Conservation (phyloP, 179 eudicot species). For the Corrigiola litoralis region DNA sequence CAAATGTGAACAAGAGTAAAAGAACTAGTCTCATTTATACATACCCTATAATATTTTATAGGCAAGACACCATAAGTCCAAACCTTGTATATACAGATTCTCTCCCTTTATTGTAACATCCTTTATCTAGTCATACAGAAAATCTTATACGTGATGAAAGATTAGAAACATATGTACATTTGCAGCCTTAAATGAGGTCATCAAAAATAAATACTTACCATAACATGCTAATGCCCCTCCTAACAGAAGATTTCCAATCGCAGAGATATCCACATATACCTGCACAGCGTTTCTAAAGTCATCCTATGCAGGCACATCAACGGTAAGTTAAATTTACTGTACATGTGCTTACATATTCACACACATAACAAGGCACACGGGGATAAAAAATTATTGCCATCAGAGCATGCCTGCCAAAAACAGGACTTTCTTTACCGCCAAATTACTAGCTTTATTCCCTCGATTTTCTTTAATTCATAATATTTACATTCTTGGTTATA, state of each 20-base stretch:
- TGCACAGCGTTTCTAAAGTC: conserved; percentile 35
- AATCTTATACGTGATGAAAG: no score
- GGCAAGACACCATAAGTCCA: no score
- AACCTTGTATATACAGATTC: no score
- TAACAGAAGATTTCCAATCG: conserved; percentile 52
- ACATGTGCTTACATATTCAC: no score
- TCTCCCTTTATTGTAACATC: no score
- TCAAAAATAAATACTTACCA: conserved; percentile 46
- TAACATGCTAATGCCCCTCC: conserved; percentile 89
- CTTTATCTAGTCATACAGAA: no score
- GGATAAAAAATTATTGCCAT: background rate
- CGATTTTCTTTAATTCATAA: background rate
- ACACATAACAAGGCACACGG: no score
- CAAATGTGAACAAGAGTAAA: no score
- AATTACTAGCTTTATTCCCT: background rate
- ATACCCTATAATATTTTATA: no score
- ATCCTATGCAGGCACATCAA: conserved; percentile 13
- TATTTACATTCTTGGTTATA: background rate
- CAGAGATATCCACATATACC: conserved; percentile 73
- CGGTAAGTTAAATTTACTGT: background rate
- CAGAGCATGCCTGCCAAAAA: background rate
- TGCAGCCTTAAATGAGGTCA: background rate
- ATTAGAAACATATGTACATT: no score
- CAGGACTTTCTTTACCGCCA: background rate
- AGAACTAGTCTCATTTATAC: no score